Conservation (phyloP, 1,284 basidiomycete species). For the Leucoagaricus sp. region DNA sequence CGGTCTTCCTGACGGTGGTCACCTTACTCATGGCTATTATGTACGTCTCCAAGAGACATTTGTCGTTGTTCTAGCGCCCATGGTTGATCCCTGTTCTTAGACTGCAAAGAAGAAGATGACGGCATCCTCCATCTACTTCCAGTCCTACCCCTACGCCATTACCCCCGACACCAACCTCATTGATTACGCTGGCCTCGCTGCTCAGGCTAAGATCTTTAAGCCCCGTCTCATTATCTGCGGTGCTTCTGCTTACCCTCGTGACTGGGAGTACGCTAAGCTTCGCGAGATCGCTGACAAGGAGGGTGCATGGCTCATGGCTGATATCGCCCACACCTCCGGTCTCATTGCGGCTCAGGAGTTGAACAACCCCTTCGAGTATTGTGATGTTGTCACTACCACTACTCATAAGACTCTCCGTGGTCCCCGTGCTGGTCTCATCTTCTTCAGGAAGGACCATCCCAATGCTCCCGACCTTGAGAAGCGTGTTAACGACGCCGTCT, state of each 20-base stretch:
- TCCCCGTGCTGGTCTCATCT: slow-evolving; percentile 97
- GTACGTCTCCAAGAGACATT: slow-evolving; percentile 41
- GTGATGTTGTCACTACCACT: slow-evolving; percentile 96
- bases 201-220: slow-evolving; percentile 96
- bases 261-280: slow-evolving; percentile 93
- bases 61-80: slow-evolving; percentile 32
- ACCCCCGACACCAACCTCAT: slow-evolving; percentile 86
- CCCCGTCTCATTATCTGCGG: slow-evolving; percentile 96
- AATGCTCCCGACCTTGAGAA: slow-evolving; percentile 85
- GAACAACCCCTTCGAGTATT: slow-evolving; percentile 93
- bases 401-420: slow-evolving; percentile 99
- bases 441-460: slow-evolving; percentile 95
- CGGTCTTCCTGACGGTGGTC: slow-evolving; percentile 97
- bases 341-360: slow-evolving; percentile 94
- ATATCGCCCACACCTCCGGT: slow-evolving; percentile 98
- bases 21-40: slow-evolving; percentile 98
- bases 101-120: slow-evolving; percentile 99
- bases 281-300: slow-evolving; percentile 86
- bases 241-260: slow-evolving; percentile 97
- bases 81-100: slow-evolving; percentile 41
- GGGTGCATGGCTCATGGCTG: slow-evolving; percentile 91
- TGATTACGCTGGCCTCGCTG: slow-evolving; percentile 84
- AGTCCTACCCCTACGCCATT: slow-evolving; percentile 96
- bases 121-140: slow-evolving; percentile 99
- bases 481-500: slow-evolving; percentile 97